Evolutionary conservation across 2,329 filamentous ascomycete genomes (phyloP).

Genomic region (Neurospora sp.): DNA sequence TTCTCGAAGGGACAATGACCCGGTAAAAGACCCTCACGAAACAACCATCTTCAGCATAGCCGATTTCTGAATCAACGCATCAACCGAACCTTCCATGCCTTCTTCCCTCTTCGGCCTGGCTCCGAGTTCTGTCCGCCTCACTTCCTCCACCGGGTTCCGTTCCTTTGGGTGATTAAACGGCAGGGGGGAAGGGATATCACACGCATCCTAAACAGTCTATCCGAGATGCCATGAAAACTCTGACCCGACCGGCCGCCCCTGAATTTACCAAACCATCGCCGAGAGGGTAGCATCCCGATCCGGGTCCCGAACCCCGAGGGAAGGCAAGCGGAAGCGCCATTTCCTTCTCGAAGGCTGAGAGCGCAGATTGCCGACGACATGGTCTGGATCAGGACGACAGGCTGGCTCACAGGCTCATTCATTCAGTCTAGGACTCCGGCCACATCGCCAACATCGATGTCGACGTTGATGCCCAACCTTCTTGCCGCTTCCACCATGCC

Average conservation of each 20-base stretch:
- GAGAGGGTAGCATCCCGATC: not conserved
- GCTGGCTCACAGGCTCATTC: not conserved
- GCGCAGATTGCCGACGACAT: not conserved
- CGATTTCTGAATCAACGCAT: not conserved
- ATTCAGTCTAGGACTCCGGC: not conserved
- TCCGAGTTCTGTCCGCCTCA: not conserved
- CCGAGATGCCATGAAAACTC: not conserved
- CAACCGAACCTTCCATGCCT: not conserved
- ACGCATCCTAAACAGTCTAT: not conserved
- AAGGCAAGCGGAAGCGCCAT: not conserved
- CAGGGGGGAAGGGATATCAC: not conserved
- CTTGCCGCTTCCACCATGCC: conserved; percentile 44
- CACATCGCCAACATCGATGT: not conserved
- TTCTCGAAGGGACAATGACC: not conserved
- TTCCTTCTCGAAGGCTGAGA: not conserved
- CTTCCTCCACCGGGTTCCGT: not conserved
- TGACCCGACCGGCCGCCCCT: not conserved
- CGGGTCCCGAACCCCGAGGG: not conserved
- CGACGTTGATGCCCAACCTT: conserved; percentile 24
- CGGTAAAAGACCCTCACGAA: not conserved
- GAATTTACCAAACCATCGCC: not conserved
- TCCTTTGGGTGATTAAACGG: not conserved
- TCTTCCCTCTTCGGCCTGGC: not conserved
- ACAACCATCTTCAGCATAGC: not conserved
- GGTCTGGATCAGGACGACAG: not conserved